Base-by-base conservation (phyloP, 371 early-diverging fungal genomes). In the Basidiobolus meristosporus region DNA sequence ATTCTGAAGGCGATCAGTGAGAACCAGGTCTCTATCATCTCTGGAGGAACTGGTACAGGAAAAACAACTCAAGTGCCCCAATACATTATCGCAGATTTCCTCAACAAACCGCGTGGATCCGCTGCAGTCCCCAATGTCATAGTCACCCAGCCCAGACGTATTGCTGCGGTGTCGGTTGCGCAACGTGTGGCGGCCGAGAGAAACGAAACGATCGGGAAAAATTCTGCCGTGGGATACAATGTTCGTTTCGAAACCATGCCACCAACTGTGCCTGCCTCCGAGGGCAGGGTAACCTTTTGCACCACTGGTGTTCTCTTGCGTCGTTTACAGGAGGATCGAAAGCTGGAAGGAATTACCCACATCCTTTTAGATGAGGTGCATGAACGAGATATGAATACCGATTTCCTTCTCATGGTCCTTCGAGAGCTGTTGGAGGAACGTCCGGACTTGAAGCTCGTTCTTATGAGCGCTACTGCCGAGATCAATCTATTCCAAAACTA, bases 331-430 rank as follows among this genome's bases (percentile, higher is more conserved):
- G 59, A 63, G 34, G 99, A 98, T 51, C 59, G 92, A 19, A 53
- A 96, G 23, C 56, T 99, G 19, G 67, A 76, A 11, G 75, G 85
- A 53, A 98, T 98, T 54, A 87, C 91, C 0, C 85, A 74, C 16
- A 77, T 99, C 17, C 85, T 99, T 33, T 77, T 98, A 32, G 99
- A 99, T 52, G 99, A 99, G 63, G 96, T 98, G 1, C 99, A 99
- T 66, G 99, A 99, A 65, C 74, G 99, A 41, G 91, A 84, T 34
- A 60, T 95, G 34, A 97, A 93, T 53, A 98, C 98, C 0, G 99
- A 99, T 55, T 80, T 98, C 23, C 57, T 99, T 16, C 82, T 99
- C 45, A 93, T 97, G 36, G 82, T 96, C 42, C 61, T 98, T 3
- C 80, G 80, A 29, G 68, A 92, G 39, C 80, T 86, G 3, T 70